A percentile compares a stretch with the other conserved stretches of the same genome.
Conservation (phyloP, 768 basidiomycete species). For the Lactarius akahatsu region DNA sequence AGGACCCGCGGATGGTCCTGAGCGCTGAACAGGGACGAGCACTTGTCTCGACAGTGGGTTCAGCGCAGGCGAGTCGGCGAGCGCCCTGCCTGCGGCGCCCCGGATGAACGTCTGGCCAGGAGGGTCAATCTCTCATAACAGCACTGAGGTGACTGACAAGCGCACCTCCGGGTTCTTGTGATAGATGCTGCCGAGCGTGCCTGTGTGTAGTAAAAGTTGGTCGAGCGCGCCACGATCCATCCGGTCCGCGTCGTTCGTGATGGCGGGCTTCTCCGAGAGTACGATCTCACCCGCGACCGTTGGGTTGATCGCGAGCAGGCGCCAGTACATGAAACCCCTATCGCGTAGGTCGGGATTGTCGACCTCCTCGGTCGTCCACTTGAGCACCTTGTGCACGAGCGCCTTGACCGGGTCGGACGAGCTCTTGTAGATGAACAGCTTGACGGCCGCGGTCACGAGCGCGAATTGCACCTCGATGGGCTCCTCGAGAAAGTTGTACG, state of each 20-base stretch:
- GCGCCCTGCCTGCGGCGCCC: slow-evolving; percentile 76
- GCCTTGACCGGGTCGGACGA: slow-evolving; percentile 82
- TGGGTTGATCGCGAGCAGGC: slow-evolving; percentile 91
- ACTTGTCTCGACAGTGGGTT: slow-evolving; percentile 77
- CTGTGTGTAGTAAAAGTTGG: slow-evolving; percentile 90
- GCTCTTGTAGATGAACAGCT: slow-evolving; percentile 90
- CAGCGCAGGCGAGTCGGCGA: slow-evolving; percentile 85
- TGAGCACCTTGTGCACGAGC: slow-evolving; percentile 91
- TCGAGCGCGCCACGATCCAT: slow-evolving; percentile 98
- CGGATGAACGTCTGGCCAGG: slow-evolving; percentile 83
- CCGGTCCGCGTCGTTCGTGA: slow-evolving; percentile 96
- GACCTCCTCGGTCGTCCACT: slow-evolving; percentile 96
- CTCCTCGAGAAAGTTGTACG: slow-evolving; percentile 12
- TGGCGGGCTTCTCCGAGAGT: slow-evolving; percentile 88
- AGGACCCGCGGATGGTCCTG: slow-evolving; percentile 45
- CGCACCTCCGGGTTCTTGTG: slow-evolving; percentile 94
- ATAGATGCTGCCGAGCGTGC: slow-evolving; percentile 92
- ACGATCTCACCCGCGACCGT: slow-evolving; percentile 87
- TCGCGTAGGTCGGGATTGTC: slow-evolving; percentile 98
- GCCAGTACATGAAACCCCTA: slow-evolving; percentile 99
- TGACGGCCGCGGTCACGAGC: slow-evolving; percentile 90
- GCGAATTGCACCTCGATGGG: slow-evolving; percentile 84
- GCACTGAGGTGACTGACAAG: slow-evolving; percentile 24
- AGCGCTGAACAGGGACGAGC: slow-evolving; percentile 59
- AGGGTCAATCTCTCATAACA: slow-evolving; percentile 13